Percentiles rank a stretch among this genome's conserved stretches.
Conservation (phyloP, 78 protist genomes). For the Dictyostelium discoideum region DNA sequence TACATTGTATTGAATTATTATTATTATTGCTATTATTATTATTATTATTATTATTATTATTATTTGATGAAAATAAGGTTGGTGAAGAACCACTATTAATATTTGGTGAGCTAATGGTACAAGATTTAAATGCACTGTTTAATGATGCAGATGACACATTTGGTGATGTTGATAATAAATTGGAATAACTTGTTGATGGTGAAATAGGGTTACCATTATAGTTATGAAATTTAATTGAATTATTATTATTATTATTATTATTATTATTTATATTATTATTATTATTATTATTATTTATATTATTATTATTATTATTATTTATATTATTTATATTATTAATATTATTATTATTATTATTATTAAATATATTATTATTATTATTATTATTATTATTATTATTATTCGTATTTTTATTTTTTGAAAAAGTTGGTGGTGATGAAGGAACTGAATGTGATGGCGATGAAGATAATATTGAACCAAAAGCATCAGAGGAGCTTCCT, state of each 20-base stretch:
- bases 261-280: background rate
- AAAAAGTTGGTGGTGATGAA: conserved; percentile 37
- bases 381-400: background rate
- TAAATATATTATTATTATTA: background rate
- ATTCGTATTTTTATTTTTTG: background rate
- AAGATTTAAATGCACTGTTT: background rate
- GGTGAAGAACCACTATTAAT: background rate
- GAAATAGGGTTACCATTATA: background rate
- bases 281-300: no score
- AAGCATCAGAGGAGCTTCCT: background rate
- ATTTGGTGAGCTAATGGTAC: conserved; percentile 1
- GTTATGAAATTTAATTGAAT: background rate
- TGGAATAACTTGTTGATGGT: conserved; percentile 14
- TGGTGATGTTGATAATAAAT: conserved; percentile 18
- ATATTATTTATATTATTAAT: background rate
- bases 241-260: background rate
- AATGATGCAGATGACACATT: background rate
- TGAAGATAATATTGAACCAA: conserved; percentile 20
- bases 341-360: background rate
- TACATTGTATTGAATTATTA: background rate
- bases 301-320: background rate
- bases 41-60: no score
- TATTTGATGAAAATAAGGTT: background rate
- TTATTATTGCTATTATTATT: no score
- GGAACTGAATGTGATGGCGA: conserved; percentile 41